Base-by-base conservation (phyloP, 2,329 filamentous ascomycete genomes). In the Ceratocystis destructans region DNA sequence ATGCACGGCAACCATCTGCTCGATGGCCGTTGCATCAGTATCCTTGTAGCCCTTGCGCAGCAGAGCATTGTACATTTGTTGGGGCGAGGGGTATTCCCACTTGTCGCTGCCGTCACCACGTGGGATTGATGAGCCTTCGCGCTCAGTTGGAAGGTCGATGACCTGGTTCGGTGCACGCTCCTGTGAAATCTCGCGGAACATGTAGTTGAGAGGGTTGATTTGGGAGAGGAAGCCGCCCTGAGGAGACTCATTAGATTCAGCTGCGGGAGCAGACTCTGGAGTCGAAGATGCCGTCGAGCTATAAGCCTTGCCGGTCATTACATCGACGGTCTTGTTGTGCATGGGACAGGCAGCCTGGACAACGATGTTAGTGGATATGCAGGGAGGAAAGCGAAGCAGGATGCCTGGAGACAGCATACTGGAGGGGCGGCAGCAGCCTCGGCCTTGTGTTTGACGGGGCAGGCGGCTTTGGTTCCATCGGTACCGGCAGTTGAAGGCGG, bases 21-120 rank as follows among this genome's bases (percentile, higher is more conserved):
- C 92, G 15, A 99, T 92, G 2, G 92, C 91, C 22, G 93, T 94
- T 65, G 90, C 84, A 66, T 96, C 92, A 0, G 94, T 97, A 74
- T 97, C 92, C 0, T 88, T 91, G 76, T 96, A 94, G 67, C 94
- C 94, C 77, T 99, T 99, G 70, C 94, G 87, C 69, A 97, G 79
- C 77, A 99, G 87, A 6, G 94, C 94, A 73, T 99, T 97, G 81
- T 97, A 99, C 94, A 99, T 99, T 77, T 99, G 94, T 78, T 99
- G 94, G 0, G 94, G 93, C 0, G 91, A 96, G 0, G 94, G 94
- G 74, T 99, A 99, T 76, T 97, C 94, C 94, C 94, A 99, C 72
- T 89, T 95, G 61, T 86, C 84, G 64, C 86, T 82, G 61, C 84
- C 82, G 68, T 88, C 85, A 72, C 89, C 90, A 71, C 88, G 88